Evolutionary conservation across 2,329 filamentous ascomycete species (phyloP).

Genomic region (Thyridium curvatum): DNA sequence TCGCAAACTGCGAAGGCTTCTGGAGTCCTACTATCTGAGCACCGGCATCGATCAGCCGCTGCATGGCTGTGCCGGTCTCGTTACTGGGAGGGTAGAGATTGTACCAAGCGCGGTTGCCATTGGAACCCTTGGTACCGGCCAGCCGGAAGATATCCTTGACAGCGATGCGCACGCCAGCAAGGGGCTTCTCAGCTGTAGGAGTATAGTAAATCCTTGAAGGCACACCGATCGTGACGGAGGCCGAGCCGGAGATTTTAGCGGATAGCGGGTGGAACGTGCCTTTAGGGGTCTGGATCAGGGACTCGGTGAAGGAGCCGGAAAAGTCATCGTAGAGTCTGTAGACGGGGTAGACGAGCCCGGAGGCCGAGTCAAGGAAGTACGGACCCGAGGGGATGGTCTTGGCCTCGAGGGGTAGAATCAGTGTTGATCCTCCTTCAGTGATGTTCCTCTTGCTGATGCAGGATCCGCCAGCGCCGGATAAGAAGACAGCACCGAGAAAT

Average conservation of each 20-base stretch:
- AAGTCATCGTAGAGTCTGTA: constrained; percentile 28
- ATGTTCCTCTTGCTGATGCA: constrained; percentile 9
- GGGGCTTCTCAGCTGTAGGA: constrained; percentile 38
- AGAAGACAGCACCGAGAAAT: constrained; percentile 15
- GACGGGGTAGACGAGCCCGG: constrained; percentile 23
- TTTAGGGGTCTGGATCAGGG: constrained; percentile 21
- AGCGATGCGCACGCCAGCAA: constrained; percentile 49
- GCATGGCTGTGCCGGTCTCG: constrained; percentile 42
- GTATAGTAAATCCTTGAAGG: constrained; percentile 52
- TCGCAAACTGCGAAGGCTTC: constrained; percentile 38
- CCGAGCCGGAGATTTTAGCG: constrained; percentile 19
- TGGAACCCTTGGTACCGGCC: constrained; percentile 42
- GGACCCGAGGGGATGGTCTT: constrained; percentile 22
- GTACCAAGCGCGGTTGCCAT: constrained; percentile 52
- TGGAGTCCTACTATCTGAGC: constrained; percentile 41
- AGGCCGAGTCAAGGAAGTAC: constrained; percentile 25
- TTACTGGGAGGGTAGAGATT: constrained; percentile 41
- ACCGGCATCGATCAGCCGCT: constrained; percentile 51
- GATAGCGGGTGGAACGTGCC: constrained; percentile 25
- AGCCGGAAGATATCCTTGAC: constrained; percentile 57
- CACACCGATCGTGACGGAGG: constrained; percentile 27
- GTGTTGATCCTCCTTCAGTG: constrained; percentile 6
- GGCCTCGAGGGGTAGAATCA: constrained; percentile 11
- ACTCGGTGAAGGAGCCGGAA: constrained; percentile 21
- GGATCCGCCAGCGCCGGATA: constrained; percentile 8